Evolutionary conservation across 1,284 basidiomycete species (phyloP), one percentile per base, ranked within the genome.

Genomic region (Vanrija sp.): DNA sequence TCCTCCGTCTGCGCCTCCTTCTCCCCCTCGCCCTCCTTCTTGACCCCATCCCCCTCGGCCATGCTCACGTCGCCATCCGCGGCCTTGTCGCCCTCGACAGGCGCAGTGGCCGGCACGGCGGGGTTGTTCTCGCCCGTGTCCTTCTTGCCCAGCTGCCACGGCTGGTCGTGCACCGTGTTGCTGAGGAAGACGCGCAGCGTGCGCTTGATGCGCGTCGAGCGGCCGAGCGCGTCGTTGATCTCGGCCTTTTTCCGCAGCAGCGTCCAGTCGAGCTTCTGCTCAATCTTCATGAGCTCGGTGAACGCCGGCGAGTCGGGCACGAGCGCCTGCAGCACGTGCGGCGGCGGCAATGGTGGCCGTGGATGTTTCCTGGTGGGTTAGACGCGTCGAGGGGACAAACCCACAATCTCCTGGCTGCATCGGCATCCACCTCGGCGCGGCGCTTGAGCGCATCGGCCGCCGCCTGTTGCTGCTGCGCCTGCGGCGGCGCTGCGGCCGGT

Each of bases 251-350:
- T 96, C 61, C 95, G 80, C 63, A 85, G 85, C 76, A 96, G 85
- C 6, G 90, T 95, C 95, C 95, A 98, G 75, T 98, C 94, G 10
- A 98, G 80, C 71, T 87, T 89, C 58, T 88, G 83, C 75, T 97
- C 94, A 81, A 91, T 88, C 56, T 88, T 85, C 44, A 94, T 78
- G 27, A 98, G 79, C 66, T 89, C 85, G 54, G 84, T 82, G 75
- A 97, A 98, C 81, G 95, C 88, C 50, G 81, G 81, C 20, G 89
- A 89, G 74, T 95, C 87, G 18, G 86, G 81, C 64, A 93, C 73
- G 36, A 75, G 68, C 6, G 61, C 54, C 27, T 69, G 63, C 16
- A 75, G 65, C 24, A 76, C 59, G 47, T 76, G 72, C 14, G 75
- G 73, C 27, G 75, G 73, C 2, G 75, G 75, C 19, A 76, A 67